These are phyloP conservation scores for Linum lewisii DNA, from an alignment of 345 rosid genomes.

Conservation along the genomic window DNA sequence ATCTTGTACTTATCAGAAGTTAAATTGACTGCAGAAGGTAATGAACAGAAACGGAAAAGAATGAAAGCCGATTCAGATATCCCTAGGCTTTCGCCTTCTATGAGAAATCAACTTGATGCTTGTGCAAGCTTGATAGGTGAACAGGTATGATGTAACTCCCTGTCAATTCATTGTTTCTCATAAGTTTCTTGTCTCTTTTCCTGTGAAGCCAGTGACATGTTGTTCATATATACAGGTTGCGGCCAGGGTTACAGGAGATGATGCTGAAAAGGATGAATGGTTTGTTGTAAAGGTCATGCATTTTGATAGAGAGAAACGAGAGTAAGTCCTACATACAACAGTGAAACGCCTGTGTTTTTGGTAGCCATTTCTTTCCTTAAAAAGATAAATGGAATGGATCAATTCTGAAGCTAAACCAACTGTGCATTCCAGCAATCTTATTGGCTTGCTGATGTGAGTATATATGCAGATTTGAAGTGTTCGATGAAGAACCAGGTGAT, in stretches of 20 bases:
- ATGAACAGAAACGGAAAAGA: slow-evolving; percentile 62
- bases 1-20: slow-evolving; percentile 7
- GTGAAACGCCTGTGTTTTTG: background rate
- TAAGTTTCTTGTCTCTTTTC: slow-evolving; percentile 4
- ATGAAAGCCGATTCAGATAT: slow-evolving; percentile 69
- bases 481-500: slow-evolving; percentile 96
- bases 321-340: slow-evolving; percentile 37
- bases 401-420: background rate
- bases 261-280: slow-evolving; percentile 92
- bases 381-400: background rate
- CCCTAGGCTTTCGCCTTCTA: slow-evolving; percentile 47
- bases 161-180: background rate
- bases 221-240: slow-evolving; percentile 53
- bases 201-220: slow-evolving; percentile 10
- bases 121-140: slow-evolving; percentile 73
- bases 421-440: background rate
- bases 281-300: slow-evolving; percentile 82
- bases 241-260: slow-evolving; percentile 69
- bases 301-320: slow-evolving; percentile 82
- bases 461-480: slow-evolving; percentile 65
- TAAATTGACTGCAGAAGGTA: slow-evolving; percentile 56
- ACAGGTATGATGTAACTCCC: slow-evolving; percentile 46
- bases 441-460: slow-evolving; percentile 4
- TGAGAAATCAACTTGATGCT: slow-evolving; percentile 64
- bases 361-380: background rate